A percentile compares a stretch with the other conserved stretches of the same genome.
These are phyloP conservation scores for Puccinia coronata DNA, from an alignment of 1,284 basidiomycete species.

Conservation along the genomic window DNA sequence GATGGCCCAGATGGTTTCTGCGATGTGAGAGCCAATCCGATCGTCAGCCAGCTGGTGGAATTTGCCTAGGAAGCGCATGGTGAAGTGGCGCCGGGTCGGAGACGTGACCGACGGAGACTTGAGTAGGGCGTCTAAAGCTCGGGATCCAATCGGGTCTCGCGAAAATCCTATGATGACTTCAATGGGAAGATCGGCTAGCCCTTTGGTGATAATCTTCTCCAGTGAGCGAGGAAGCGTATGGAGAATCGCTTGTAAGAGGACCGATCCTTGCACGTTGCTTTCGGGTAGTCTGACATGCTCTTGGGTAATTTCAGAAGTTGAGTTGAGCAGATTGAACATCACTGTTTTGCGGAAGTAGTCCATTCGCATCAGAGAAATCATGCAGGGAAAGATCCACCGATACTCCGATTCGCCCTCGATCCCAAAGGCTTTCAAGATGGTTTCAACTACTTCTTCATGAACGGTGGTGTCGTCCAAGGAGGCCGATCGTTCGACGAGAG, in stretches of 20 bases:
- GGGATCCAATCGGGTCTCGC: conserved; percentile 73
- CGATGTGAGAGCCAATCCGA: conserved; percentile 81
- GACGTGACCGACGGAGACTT: conserved; percentile 69
- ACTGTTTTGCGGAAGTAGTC: conserved; percentile 46
- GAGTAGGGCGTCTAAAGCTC: conserved; percentile 76
- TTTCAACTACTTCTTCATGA: conserved; percentile 28
- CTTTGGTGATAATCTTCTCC: conserved; percentile 69
- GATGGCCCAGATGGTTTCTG: conserved; percentile 79
- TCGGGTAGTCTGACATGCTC: conserved; percentile 61
- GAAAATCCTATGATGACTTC: conserved; percentile 64
- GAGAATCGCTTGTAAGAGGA: conserved; percentile 78
- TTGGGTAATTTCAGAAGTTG: conserved; percentile 35
- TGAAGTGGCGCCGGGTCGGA: conserved; percentile 71
- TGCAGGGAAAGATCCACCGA: conserved; percentile 39
- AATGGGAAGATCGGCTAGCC: conserved; percentile 13
- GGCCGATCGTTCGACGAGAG: conserved; percentile 69
- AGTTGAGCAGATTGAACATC: conserved; percentile 19
- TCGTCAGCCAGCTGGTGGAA: conserved; percentile 79
- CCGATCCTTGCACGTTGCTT: conserved; percentile 78
- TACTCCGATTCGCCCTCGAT: conserved; percentile 24
- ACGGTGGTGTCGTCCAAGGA: neutral
- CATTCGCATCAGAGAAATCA: conserved; percentile 40
- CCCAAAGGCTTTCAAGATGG: conserved; percentile 38
- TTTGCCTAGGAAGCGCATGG: conserved; percentile 72
- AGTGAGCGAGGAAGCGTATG: conserved; percentile 69